phyloP scores from a whole-genome alignment of 805 yeast genomes.

The Hanseniaspora mollemarum region DNA sequence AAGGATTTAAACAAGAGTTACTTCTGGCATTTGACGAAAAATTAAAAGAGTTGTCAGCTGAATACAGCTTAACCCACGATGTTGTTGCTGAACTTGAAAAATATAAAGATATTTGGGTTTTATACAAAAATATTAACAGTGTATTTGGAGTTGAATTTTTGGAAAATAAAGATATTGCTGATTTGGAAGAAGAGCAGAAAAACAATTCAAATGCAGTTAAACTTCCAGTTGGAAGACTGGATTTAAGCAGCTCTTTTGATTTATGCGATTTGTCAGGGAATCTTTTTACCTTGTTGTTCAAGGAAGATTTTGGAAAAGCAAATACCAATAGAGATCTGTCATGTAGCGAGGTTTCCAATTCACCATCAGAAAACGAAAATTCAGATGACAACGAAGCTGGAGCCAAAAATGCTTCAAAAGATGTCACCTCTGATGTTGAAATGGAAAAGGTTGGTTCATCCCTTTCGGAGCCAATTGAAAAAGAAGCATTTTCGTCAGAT shows the following conservation, averaged over 20 bases:
- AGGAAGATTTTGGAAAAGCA: background rate
- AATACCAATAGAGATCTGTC: background rate
- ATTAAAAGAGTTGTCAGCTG: background rate
- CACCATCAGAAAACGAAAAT: no score
- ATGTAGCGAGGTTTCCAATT: background rate
- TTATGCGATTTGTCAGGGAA: background rate
- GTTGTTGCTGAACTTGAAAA: background rate
- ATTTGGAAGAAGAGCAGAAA: no score
- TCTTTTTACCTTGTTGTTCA: background rate
- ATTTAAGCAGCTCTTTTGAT: background rate
- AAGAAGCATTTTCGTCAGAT: background rate
- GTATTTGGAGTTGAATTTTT: conserved; percentile 4
- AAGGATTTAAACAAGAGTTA: background rate
- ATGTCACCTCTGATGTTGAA: background rate
- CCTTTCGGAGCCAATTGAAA: background rate
- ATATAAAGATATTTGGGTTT: background rate
- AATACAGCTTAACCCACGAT: background rate
- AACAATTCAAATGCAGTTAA: background rate
- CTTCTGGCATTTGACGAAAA: background rate
- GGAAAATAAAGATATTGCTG: background rate
- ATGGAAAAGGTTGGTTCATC: background rate
- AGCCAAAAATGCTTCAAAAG: background rate
- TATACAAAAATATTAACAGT: background rate
- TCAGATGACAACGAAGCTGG: no score
- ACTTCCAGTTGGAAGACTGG: conserved; percentile 4